phyloP scores from a whole-genome alignment of 2,329 filamentous ascomycete species.

The Talaromyces sp. region DNA sequence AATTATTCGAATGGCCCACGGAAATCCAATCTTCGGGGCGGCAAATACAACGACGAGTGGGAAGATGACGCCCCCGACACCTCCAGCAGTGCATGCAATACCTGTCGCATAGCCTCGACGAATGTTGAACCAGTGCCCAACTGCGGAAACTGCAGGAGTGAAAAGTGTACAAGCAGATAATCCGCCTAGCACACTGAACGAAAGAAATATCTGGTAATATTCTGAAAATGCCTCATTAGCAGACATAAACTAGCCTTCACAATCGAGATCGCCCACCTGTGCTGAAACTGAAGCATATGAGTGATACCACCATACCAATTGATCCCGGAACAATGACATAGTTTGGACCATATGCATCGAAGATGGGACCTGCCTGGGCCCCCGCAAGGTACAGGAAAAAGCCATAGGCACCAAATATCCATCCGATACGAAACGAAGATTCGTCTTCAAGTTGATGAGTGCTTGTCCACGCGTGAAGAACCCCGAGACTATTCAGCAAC shows the following conservation, averaged over 20 bases:
- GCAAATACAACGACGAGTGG: constrained; percentile 34
- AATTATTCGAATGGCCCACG: constrained; percentile 42
- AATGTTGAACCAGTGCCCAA: constrained; percentile 37
- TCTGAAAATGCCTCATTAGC: constrained; percentile 12
- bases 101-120: constrained; percentile 37
- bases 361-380: constrained; percentile 27
- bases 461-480: constrained; percentile 24
- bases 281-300: background rate
- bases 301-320: constrained; percentile 8
- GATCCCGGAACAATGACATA: constrained; percentile 25
- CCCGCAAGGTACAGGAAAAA: constrained; percentile 34
- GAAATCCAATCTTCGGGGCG: constrained; percentile 33
- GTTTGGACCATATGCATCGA: constrained; percentile 33
- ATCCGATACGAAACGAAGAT: constrained; percentile 21
- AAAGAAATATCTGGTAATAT: constrained; percentile 50
- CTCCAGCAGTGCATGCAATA: constrained; percentile 34
- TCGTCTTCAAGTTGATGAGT: constrained; percentile 16
- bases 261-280: background rate
- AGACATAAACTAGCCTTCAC: background rate
- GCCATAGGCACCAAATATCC: constrained; percentile 34
- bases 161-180: constrained; percentile 37
- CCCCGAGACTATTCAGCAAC: constrained; percentile 40
- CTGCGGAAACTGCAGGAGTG: constrained; percentile 30
- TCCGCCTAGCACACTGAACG: constrained; percentile 44
- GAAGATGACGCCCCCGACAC: constrained; percentile 37